Base-by-base conservation (phyloP, 2,329 filamentous ascomycete species). In the Triangularia setosa region DNA sequence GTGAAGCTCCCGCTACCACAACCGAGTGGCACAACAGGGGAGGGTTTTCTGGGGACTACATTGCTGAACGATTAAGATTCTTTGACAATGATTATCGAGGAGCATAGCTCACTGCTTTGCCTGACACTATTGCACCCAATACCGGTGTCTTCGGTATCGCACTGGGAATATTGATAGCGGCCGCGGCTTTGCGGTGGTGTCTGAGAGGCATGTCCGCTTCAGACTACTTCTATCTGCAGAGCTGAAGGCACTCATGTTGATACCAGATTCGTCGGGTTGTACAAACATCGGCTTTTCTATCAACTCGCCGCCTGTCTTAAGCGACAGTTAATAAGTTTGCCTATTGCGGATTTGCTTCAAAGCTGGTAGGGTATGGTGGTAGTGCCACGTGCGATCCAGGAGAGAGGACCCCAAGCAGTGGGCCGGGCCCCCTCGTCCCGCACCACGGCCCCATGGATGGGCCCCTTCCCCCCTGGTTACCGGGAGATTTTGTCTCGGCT, bases 331-430 rank as follows among this genome's bases (percentile, higher is more conserved):
- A 55, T 23, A 58, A 4, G 56, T 14, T 48, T 28, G 35, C 53
- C 33, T 40, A 53, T 28, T 40, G 48, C 28, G 23, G 28, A 18
- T 53, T 55, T 54, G 48, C 27, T 40, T 25, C 16, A 53, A 14
- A 7, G 27, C n/a, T 16, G 23, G 27, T 61, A 57, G 35, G 58
- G 61, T 64, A 61, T 53, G 9, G 57, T 52, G 58, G 53, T 55
- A 53, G 55, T 61, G 61, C 64, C 65, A 67, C 65, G 63, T 67
- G 65, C 44, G 63, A 55, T 54, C 63, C 59, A 64, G 48, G 57
- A 63, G 60, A 24, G 54, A 16, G 57, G 62, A 48, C 40, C 40
- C 40, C 40, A 64, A 64, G 52, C 35, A 40, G 23, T 5, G 61
- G 61, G 58, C 48, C 57, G 30, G 57, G 55, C 27, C 27, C n/a